A percentile compares a stretch with the other conserved stretches of the same genome.
These are phyloP conservation scores for Xylaria polymorpha DNA, from an alignment of 2,329 filamentous ascomycete genomes.

Conservation along the genomic window DNA sequence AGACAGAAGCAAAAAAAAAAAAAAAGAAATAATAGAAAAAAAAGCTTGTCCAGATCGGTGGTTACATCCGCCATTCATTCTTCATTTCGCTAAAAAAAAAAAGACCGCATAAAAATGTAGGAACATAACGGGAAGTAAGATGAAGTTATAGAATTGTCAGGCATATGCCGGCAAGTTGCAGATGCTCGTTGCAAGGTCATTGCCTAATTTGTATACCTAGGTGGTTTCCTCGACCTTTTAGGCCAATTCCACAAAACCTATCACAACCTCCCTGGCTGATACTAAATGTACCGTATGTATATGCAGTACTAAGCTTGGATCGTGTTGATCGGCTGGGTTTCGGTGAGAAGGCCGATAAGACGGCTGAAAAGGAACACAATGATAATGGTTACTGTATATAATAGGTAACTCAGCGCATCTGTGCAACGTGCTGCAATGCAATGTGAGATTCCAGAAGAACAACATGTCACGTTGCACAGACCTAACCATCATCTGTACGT, in stretches of 20 bases:
- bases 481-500: slow-evolving; percentile 8
- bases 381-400: not conserved
- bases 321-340: not conserved
- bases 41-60: not conserved
- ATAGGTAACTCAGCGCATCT: not conserved
- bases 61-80: not conserved
- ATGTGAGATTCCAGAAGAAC: not conserved
- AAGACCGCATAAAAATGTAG: not conserved
- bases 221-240: not conserved
- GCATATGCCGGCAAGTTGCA: not conserved
- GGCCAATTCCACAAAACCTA: not conserved
- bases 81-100: not conserved
- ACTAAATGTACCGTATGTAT: too few species aligned
- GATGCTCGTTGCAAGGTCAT: not conserved
- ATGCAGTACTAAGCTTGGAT: not conserved
- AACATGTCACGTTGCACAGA: slow-evolving; percentile 9
- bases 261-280: not conserved
- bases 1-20: too few species aligned
- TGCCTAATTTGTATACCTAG: not conserved
- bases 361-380: not conserved
- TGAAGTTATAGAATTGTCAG: not conserved
- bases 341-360: not conserved
- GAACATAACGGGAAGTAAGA: not conserved
- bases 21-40: too few species aligned
- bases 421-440: slow-evolving; percentile 5